Evolutionary conservation across 1,284 basidiomycete genomes (phyloP).

Genomic region (Cryptococcus jaspeensis): DNA sequence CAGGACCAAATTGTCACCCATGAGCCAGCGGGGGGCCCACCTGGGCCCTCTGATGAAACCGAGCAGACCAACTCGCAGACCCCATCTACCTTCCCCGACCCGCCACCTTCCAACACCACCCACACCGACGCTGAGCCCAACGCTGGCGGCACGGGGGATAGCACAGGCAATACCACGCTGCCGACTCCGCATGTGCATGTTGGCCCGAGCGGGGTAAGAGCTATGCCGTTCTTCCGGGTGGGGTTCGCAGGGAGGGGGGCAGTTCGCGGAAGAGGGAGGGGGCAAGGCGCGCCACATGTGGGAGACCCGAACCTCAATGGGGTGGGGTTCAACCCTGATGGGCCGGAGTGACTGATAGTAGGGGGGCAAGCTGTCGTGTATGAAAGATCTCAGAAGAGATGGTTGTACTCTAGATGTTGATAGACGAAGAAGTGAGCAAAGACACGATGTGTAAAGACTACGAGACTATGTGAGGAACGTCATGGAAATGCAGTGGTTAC

Average conservation of each 20-base stretch:
- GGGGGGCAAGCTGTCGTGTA: neutral
- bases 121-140: no score
- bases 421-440: no score
- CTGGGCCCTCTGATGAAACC: no score
- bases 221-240: conserved; percentile 18
- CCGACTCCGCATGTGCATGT: neutral
- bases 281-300: neutral
- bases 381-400: neutral
- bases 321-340: conserved; percentile 1
- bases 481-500: no score
- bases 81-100: no score
- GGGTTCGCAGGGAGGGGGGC: conserved; percentile 15
- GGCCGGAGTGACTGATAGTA: conserved; percentile 4
- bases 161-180: neutral
- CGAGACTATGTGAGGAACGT: no score
- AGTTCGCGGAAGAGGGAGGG: conserved; percentile 10
- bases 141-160: no score
- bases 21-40: neutral
- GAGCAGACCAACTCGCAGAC: no score
- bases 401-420: neutral
- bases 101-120: no score
- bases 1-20: neutral
- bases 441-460: no score
- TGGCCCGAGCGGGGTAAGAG: conserved; percentile 2
- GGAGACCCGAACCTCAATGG: neutral